Base-by-base conservation (phyloP, 2,329 filamentous ascomycete genomes). In the Cercospora sp. region DNA sequence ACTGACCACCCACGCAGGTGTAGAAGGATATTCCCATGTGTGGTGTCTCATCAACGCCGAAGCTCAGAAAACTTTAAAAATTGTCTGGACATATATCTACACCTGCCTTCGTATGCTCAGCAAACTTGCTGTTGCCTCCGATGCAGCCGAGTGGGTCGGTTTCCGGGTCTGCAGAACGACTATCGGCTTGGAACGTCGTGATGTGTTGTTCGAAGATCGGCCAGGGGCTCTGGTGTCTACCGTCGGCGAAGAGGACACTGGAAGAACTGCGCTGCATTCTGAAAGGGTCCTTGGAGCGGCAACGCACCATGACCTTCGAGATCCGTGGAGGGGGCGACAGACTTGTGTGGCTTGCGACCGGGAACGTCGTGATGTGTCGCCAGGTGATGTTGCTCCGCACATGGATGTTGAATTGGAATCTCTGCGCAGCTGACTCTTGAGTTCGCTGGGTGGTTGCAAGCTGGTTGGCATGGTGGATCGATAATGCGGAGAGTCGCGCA, bases 1-100 rank as follows among this genome's bases (percentile, higher is more conserved):
- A 32, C 60, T 62, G 60, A 62, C 60, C 60, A 51, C 60, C 60
- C 26, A 18, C 40, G 60, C 60, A 62, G 40, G 40, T 30, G 40
- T 28, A 45, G 7, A 62, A 62, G 13, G 21, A 51, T 30, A 45
- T 51, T 18, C 26, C 13, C 26, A 10, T 26, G 24, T 24, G 37
- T 26, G 34, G 37, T 26, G 16, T 62, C 5, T 62, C 60, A 32
- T 62, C 60, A 49, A 28, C 40, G 60, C 40, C 60, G 40, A 62
- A 49, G 60, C 60, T 62, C 60, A 62, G 60, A 51, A 62, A 62
- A 32, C 28, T 12, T 10, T 57, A 10, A 62, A 43, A 49, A 8
- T 30, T 51, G 37, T 26, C 26, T 2, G 28, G 24, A 62, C 26
- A 32, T 51, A 30, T 28, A 49, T 10, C 37, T 26, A 26, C 37